Evolutionary conservation across 805 yeast genomes (phyloP).

Genomic region (Metschnikowia cerradonensis): DNA sequence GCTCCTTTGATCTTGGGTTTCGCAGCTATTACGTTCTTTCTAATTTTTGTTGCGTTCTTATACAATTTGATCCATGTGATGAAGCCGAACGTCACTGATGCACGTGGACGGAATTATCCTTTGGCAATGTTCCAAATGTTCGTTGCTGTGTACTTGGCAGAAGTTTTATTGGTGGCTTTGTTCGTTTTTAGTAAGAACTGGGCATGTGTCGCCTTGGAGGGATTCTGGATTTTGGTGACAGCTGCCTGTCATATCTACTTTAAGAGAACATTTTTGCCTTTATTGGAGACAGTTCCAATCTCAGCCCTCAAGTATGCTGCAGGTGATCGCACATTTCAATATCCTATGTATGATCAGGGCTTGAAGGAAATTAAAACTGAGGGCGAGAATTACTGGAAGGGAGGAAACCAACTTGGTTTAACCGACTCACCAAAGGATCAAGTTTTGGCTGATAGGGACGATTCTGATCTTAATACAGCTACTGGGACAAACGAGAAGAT

Average conservation of each 20-base stretch:
- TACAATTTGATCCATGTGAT: slow-evolving; percentile 63
- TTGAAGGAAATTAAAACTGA: slow-evolving; percentile 49
- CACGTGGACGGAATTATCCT: slow-evolving; percentile 72
- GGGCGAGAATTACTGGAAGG: slow-evolving; percentile 47
- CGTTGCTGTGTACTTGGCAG: slow-evolving; percentile 67
- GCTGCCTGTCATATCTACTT: slow-evolving; percentile 55
- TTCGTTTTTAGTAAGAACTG: slow-evolving; percentile 75
- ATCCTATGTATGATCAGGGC: slow-evolving; percentile 68
- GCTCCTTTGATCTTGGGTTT: slow-evolving; percentile 70
- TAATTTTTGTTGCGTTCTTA: slow-evolving; percentile 57
- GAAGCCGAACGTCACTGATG: slow-evolving; percentile 52
- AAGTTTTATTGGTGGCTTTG: slow-evolving; percentile 63
- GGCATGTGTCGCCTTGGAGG: slow-evolving; percentile 74
- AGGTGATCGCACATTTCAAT: slow-evolving; percentile 40
- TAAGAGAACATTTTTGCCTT: slow-evolving; percentile 56
- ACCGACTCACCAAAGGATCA: slow-evolving; percentile 14
- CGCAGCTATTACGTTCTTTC: slow-evolving; percentile 52
- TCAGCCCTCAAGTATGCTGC: slow-evolving; percentile 52
- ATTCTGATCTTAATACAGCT: slow-evolving; percentile 12
- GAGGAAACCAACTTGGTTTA: slow-evolving; percentile 40
- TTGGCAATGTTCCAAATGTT: slow-evolving; percentile 68
- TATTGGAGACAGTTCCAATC: slow-evolving; percentile 66
- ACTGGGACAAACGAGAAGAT: slow-evolving; percentile 10
- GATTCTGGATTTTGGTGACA: slow-evolving; percentile 53
- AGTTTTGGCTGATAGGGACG: slow-evolving; percentile 15